phyloP scores from a whole-genome alignment of 2,329 filamentous ascomycete species.

The Trichoderma sp. region DNA sequence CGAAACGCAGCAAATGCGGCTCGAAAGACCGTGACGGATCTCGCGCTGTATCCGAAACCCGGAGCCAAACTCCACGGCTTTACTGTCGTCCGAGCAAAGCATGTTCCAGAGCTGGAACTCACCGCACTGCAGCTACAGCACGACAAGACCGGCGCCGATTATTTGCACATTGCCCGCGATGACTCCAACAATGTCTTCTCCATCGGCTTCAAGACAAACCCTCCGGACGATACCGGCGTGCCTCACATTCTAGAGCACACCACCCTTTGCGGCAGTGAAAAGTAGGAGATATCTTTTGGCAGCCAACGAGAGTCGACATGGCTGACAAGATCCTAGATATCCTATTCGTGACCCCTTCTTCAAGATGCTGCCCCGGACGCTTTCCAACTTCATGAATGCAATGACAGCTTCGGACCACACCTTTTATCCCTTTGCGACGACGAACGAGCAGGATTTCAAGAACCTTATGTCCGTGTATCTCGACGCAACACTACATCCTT shows the following conservation, averaged over 20 bases:
- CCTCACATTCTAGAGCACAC: constrained; percentile 98
- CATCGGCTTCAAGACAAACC: constrained; percentile 98
- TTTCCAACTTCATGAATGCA: constrained; percentile 99
- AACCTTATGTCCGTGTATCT: constrained; percentile 97
- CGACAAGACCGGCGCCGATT: constrained; percentile 94
- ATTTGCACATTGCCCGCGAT: constrained; percentile 90
- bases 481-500: constrained; percentile 87
- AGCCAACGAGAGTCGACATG: constrained; percentile 24
- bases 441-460: constrained; percentile 91
- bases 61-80: constrained; percentile 93
- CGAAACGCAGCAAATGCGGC: constrained; percentile 57
- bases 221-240: constrained; percentile 91
- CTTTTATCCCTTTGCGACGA: constrained; percentile 96
- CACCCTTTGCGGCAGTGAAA: constrained; percentile 91
- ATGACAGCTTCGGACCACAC: constrained; percentile 97
- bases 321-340: constrained; percentile 62
- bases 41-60: constrained; percentile 73
- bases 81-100: constrained; percentile 83
- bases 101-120: constrained; percentile 91
- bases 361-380: constrained; percentile 96
- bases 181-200: constrained; percentile 99
- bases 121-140: constrained; percentile 90
- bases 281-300: constrained; percentile 55
- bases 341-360: constrained; percentile 99
- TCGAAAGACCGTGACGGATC: constrained; percentile 71